These are phyloP conservation scores for Eutrema salsugineum DNA, from an alignment of 441 rosid species.

Conservation along the genomic window DNA sequence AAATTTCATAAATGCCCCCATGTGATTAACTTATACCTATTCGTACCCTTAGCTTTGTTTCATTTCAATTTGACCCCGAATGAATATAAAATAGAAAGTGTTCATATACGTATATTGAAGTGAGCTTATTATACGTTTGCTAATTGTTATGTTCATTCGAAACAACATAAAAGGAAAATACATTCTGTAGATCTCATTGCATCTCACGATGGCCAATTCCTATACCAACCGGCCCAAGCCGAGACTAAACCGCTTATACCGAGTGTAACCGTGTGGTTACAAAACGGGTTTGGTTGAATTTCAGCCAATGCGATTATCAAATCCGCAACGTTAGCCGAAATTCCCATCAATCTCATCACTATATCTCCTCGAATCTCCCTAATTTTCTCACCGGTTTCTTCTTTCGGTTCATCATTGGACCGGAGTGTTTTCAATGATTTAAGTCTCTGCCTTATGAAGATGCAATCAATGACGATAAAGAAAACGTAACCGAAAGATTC, in stretches of 20 bases:
- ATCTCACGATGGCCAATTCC: conserved; percentile 81
- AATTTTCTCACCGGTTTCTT: conserved; percentile 27
- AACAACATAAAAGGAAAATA: background rate
- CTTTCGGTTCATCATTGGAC: conserved; percentile 25
- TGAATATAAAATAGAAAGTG: background rate
- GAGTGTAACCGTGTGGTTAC: conserved; percentile 66
- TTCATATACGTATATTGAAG: conserved; percentile 1
- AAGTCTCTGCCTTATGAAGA: conserved; percentile 50
- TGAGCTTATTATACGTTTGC: background rate
- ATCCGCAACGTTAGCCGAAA: conserved; percentile 88
- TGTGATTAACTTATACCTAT: background rate
- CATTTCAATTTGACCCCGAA: background rate
- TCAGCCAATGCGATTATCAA: conserved; percentile 77
- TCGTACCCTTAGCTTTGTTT: background rate
- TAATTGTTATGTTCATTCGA: background rate
- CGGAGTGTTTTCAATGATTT: conserved; percentile 41
- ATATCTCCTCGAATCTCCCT: conserved; percentile 58
- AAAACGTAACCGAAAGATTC: conserved; percentile 89
- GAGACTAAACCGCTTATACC: conserved; percentile 91
- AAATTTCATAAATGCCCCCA: background rate
- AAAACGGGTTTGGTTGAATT: conserved; percentile 80
- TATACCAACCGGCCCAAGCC: conserved; percentile 97
- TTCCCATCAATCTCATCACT: conserved; percentile 79
- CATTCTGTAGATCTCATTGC: background rate
- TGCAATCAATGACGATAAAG: conserved; percentile 63